These are phyloP conservation scores for Zymoseptoria passerinii DNA, from an alignment of 2,329 filamentous ascomycete species.

Conservation along the genomic window DNA sequence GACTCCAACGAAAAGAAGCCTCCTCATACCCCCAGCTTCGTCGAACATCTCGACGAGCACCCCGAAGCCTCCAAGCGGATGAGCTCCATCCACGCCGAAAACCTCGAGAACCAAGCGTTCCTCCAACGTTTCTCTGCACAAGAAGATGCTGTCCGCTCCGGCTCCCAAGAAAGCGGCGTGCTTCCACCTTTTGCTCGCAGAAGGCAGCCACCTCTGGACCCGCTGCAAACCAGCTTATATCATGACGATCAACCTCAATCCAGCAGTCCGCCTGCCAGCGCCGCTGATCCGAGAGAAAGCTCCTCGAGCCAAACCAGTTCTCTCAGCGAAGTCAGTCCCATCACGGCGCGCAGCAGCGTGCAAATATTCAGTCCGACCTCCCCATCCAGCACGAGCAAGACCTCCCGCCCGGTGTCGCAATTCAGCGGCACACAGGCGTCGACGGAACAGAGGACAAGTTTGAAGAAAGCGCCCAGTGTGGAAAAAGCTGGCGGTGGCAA, in stretches of 20 bases:
- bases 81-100: conserved; percentile 40
- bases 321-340: conserved; percentile 18
- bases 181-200: conserved; percentile 30
- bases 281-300: background rate
- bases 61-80: conserved; percentile 33
- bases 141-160: conserved; percentile 11
- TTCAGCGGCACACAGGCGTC: background rate
- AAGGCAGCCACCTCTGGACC: conserved; percentile 26
- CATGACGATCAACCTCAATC: conserved; percentile 20
- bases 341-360: conserved; percentile 14
- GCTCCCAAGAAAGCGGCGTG: conserved; percentile 23
- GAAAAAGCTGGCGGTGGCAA: background rate
- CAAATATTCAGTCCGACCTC: conserved; percentile 13
- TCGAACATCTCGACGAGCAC: conserved; percentile 52
- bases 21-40: conserved; percentile 50
- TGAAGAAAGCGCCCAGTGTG: conserved; percentile 1
- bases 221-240: conserved; percentile 20
- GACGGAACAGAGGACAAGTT: conserved; percentile 1
- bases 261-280: conserved; percentile 20
- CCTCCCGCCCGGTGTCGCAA: conserved; percentile 14
- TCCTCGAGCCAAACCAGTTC: conserved; percentile 15
- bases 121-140: conserved; percentile 37
- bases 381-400: conserved; percentile 10
- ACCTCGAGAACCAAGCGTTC: conserved; percentile 42
- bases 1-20: background rate